Percentiles rank a stretch among this genome's conserved stretches.
Conservation (phyloP, 1,139 yeast species). For the Meyerozyma sp. region DNA sequence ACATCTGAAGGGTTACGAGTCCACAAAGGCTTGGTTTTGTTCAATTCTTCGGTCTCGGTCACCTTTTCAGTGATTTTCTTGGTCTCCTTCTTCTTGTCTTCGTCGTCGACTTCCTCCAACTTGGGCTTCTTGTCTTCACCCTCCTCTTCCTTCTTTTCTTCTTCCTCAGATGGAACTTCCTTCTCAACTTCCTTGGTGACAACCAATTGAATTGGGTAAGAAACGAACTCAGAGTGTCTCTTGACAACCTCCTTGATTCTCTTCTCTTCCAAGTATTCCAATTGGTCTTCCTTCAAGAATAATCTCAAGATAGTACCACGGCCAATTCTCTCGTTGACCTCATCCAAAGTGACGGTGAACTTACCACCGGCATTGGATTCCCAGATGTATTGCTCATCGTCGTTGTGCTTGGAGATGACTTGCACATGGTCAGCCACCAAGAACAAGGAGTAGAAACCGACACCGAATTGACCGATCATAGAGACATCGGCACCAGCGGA, state of each 20-base stretch:
- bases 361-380: conserved; percentile 99
- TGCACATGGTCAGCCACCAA: conserved; percentile 99
- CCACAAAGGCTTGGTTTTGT: conserved; percentile 99
- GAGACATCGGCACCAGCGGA: conserved; percentile 99
- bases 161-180: conserved; percentile 77
- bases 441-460: conserved; percentile 99
- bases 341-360: conserved; percentile 93
- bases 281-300: conserved; percentile 98
- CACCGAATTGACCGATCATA: conserved; percentile 99
- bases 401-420: conserved; percentile 97
- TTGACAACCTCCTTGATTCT: conserved; percentile 98
- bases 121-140: conserved; percentile 44
- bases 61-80: conserved; percentile 82
- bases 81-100: conserved; percentile 63
- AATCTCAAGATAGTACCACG: conserved; percentile 97
- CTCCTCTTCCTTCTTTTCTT: conserved; percentile 49
- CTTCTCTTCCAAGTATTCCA: conserved; percentile 98
- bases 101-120: conserved; percentile 53
- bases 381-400: conserved; percentile 99
- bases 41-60: conserved; percentile 91
- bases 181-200: conserved; percentile 98
- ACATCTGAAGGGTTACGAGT: conserved; percentile 98
- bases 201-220: conserved; percentile 97
- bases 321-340: conserved; percentile 73
- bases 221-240: conserved; percentile 98